These are phyloP conservation scores for Musa itinerans DNA, from an alignment of 176 grass and related monocot species.

Conservation along the genomic window DNA sequence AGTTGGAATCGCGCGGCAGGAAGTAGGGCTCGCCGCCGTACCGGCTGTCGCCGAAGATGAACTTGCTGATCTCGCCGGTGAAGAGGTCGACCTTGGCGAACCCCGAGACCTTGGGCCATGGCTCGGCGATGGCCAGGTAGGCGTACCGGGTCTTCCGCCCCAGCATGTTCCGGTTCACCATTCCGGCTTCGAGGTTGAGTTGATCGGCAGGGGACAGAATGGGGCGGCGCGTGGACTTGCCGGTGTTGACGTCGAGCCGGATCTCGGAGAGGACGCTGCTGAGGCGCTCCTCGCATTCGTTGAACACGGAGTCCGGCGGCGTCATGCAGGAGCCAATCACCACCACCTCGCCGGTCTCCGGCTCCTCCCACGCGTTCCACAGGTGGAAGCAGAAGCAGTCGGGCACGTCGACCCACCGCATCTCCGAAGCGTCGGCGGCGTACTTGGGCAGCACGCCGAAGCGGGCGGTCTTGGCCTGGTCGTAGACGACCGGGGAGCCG, in stretches of 20 bases:
- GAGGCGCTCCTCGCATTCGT: conserved; percentile 46
- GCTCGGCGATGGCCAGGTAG: conserved; percentile 84
- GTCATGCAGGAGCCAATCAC: conserved; percentile 87
- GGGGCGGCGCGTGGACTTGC: conserved; percentile 47
- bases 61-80: conserved; percentile 42
- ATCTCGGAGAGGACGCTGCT: conserved; percentile 81
- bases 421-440: conserved; percentile 41
- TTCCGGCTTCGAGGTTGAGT: conserved; percentile 82
- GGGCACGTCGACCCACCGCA: conserved; percentile 78
- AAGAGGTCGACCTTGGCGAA: conserved; percentile 83
- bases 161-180: conserved; percentile 66
- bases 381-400: conserved; percentile 99
- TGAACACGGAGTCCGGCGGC: conserved; percentile 87
- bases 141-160: conserved; percentile 56
- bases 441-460: conserved; percentile 80
- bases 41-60: conserved; percentile 46
- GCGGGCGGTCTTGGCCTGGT: conserved; percentile 54
- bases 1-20: conserved; percentile 27
- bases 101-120: conserved; percentile 98
- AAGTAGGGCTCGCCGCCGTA: conserved; percentile 92
- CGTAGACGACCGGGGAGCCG: conserved; percentile 62
- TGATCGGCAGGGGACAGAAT: conserved; percentile 25
- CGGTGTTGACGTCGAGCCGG: conserved; percentile 58
- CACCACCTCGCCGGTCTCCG: conserved; percentile 44
- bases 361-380: conserved; percentile 94